phyloP scores from a whole-genome alignment of 768 basidiomycete species.

The Xerocomus spinulosus region DNA sequence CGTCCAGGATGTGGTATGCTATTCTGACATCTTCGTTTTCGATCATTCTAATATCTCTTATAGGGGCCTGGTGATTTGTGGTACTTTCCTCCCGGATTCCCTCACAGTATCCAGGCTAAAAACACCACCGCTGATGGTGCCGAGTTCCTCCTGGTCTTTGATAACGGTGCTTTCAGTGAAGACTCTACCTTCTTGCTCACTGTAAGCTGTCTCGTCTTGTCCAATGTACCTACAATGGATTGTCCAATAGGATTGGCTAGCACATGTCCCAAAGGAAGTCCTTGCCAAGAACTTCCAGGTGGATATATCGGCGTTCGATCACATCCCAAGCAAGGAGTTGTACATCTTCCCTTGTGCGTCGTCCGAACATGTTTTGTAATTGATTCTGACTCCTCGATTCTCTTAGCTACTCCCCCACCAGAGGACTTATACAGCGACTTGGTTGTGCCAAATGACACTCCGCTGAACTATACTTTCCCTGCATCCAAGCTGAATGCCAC shows the following conservation, averaged over 20 bases:
- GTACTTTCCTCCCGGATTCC: slow-evolving; percentile 56
- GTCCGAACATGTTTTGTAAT: background rate
- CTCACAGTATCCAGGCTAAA: slow-evolving; percentile 54
- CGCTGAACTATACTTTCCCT: slow-evolving; percentile 50
- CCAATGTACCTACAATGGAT: background rate
- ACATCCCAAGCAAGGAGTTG: slow-evolving; percentile 49
- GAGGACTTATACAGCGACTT: slow-evolving; percentile 39
- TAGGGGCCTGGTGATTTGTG: slow-evolving; percentile 45
- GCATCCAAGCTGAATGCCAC: slow-evolving; percentile 45
- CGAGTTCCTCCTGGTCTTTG: slow-evolving; percentile 49
- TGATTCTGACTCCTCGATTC: background rate
- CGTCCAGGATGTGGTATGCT: slow-evolving; percentile 48
- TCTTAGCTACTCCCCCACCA: slow-evolving; percentile 39
- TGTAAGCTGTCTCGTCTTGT: slow-evolving; percentile 4
- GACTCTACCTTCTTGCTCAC: slow-evolving; percentile 51
- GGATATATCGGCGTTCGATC: slow-evolving; percentile 44
- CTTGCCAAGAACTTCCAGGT: slow-evolving; percentile 63
- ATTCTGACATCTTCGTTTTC: slow-evolving; percentile 5
- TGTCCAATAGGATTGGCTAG: slow-evolving; percentile 55
- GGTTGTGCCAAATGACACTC: slow-evolving; percentile 46
- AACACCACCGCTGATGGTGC: slow-evolving; percentile 42
- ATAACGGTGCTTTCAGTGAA: slow-evolving; percentile 46
- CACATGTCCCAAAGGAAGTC: slow-evolving; percentile 55
- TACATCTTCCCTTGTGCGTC: slow-evolving; percentile 50
- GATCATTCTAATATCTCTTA: slow-evolving; percentile 12